Evolutionary conservation across 306 rosid genomes (phyloP).

Genomic region (Styphnolobium japonicum): DNA sequence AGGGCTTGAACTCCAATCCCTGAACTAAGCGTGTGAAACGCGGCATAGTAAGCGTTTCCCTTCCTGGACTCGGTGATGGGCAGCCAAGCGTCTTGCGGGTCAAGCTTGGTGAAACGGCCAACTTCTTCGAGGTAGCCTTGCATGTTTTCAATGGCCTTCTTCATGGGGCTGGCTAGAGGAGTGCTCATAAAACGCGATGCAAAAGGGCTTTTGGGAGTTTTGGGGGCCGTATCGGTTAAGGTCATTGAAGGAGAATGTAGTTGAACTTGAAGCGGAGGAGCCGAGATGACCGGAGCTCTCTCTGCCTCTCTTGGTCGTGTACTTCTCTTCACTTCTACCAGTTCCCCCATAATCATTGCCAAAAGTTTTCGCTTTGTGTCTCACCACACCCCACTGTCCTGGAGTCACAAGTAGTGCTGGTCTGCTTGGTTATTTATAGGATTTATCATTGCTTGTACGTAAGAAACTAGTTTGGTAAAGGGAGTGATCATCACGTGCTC

Average conservation of each 20-base stretch:
- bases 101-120: conserved; percentile 57
- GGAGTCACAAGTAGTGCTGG: not conserved
- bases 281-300: not conserved
- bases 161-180: conserved; percentile 61
- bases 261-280: conserved; percentile 7
- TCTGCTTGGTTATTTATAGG: not conserved
- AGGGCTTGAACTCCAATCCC: conserved; percentile 79
- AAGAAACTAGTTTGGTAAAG: too few species aligned
- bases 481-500: too few species aligned
- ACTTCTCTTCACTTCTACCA: conserved; percentile 23
- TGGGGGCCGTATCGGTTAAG: not conserved
- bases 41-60: conserved; percentile 67
- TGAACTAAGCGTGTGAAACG: conserved; percentile 58
- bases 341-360: conserved; percentile 28
- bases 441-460: too few species aligned
- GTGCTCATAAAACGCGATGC: conserved; percentile 36
- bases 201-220: conserved; percentile 47
- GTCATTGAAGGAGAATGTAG: conserved; percentile 23
- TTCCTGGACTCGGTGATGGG: conserved; percentile 70
- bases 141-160: conserved; percentile 55
- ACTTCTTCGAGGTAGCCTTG: conserved; percentile 59
- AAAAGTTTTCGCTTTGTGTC: not conserved
- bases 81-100: conserved; percentile 81
- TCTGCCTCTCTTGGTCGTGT: not conserved
- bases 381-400: not conserved